Conservation (phyloP, 306 rosid genomes). For the Hippophae gyantsensis region DNA sequence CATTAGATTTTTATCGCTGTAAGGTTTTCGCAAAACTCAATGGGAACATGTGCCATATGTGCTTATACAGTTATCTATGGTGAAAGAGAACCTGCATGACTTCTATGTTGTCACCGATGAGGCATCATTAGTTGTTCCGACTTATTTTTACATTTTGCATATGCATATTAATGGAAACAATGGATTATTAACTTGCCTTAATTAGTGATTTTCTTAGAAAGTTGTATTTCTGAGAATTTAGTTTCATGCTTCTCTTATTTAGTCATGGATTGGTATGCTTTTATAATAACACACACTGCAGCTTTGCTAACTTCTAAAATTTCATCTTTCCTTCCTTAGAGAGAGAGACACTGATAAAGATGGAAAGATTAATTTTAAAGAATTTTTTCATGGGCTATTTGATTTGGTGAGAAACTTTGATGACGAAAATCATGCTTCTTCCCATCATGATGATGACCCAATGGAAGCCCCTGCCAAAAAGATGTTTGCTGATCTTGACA, state of each 20-base stretch:
- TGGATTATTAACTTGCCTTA: too few relatives aligned
- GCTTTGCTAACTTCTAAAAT: slow-evolving; percentile 20
- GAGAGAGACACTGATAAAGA: slow-evolving; percentile 89
- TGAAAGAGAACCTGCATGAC: too few relatives aligned
- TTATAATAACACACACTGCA: background rate
- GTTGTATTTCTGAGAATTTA: background rate
- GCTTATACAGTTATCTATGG: too few relatives aligned
- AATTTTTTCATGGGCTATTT: slow-evolving; percentile 94
- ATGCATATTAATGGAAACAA: too few relatives aligned
- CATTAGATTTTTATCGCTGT: too few relatives aligned
- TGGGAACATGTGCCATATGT: too few relatives aligned
- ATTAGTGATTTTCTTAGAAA: background rate
- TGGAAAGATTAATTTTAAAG: slow-evolving; percentile 81
- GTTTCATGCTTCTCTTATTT: background rate
- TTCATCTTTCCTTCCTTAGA: slow-evolving; percentile 30
- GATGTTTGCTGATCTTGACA: slow-evolving; percentile 11
- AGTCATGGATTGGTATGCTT: background rate
- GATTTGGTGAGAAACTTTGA: slow-evolving; percentile 91
- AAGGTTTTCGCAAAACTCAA: too few relatives aligned
- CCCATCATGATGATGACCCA: slow-evolving; percentile 48
- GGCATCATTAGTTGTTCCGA: too few relatives aligned
- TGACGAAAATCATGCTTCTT: slow-evolving; percentile 56
- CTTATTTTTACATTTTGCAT: too few relatives aligned
- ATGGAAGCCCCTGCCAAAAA: slow-evolving; percentile 48
- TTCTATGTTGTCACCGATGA: too few relatives aligned